These are phyloP conservation scores for Cenchrus americanus DNA, from an alignment of 176 grass and related monocot species.

Conservation along the genomic window DNA sequence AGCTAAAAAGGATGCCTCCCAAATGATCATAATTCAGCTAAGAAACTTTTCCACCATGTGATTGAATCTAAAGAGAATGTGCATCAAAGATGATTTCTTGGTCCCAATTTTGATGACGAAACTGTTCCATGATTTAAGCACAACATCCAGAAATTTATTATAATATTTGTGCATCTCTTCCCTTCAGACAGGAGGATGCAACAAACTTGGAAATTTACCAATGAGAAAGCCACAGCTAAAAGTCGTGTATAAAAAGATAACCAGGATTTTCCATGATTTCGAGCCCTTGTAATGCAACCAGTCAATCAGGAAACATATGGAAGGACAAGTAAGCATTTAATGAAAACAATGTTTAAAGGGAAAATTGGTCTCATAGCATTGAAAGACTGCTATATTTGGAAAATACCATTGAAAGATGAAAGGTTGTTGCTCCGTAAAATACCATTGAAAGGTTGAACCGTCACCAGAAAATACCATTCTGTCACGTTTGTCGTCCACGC, in stretches of 20 bases:
- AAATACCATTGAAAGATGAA: too few relatives aligned
- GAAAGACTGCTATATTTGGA: too few relatives aligned
- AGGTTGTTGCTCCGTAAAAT: too few relatives aligned
- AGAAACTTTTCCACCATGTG: not conserved
- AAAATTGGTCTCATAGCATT: too few relatives aligned
- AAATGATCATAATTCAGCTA: not conserved
- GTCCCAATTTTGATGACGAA: not conserved
- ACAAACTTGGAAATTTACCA: not conserved
- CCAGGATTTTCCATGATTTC: not conserved
- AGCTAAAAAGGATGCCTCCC: not conserved
- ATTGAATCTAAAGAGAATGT: slow-evolving; percentile 13
- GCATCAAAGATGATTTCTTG: not conserved
- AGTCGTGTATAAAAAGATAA: not conserved
- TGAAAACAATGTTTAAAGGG: too few relatives aligned
- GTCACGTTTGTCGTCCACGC: too few relatives aligned
- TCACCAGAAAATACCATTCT: too few relatives aligned
- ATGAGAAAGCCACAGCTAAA: not conserved
- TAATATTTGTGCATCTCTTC: not conserved
- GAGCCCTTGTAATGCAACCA: not conserved
- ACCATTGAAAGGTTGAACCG: too few relatives aligned
- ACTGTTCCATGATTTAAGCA: not conserved
- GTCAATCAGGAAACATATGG: not conserved
- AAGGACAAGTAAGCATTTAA: not conserved
- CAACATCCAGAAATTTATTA: not conserved
- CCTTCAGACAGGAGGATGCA: not conserved